A percentile compares a stretch with the other conserved stretches of the same genome.
These are phyloP conservation scores for Acanthamoeba polyphaga DNA, from an alignment of 208 protist species.

Conservation along the genomic window DNA sequence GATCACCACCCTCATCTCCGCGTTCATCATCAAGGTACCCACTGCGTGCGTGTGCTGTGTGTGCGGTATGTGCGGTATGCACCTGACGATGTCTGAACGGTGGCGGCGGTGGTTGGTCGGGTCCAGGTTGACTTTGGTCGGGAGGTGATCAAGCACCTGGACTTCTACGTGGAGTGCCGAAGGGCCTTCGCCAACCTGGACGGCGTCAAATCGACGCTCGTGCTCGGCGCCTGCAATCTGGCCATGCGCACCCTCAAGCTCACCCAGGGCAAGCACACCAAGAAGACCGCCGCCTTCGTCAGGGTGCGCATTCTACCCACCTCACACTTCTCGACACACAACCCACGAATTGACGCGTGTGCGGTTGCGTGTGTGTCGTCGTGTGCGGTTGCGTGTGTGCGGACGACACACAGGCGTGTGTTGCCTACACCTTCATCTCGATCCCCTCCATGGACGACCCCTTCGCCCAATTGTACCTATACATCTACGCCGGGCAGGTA, in stretches of 20 bases:
- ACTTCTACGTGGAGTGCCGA: conserved; percentile 91
- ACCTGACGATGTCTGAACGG: background rate
- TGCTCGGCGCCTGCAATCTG: conserved; percentile 80
- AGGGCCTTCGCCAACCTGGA: conserved; percentile 89
- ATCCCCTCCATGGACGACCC: conserved; percentile 90
- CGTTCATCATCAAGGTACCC: conserved; percentile 85
- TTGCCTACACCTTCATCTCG: conserved; percentile 91
- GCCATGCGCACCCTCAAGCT: conserved; percentile 83
- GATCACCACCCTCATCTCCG: conserved; percentile 82
- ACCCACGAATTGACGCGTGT: background rate
- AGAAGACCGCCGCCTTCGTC: conserved; percentile 87
- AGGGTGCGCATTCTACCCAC: conserved; percentile 61
- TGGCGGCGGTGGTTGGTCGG: background rate
- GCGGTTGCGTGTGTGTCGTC: no score
- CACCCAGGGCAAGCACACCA: conserved; percentile 84
- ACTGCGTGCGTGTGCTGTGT: background rate
- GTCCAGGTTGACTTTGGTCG: conserved; percentile 86
- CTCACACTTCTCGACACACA: background rate
- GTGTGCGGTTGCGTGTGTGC: no score
- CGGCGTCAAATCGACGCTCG: conserved; percentile 85
- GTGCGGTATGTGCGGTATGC: background rate
- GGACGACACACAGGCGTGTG: conserved; percentile 81
- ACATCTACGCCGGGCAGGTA: conserved; percentile 79
- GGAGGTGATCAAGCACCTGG: conserved; percentile 90
- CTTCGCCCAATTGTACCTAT: conserved; percentile 86